Evolutionary conservation across 495 filamentous ascomycete species (phyloP), one percentile per base, ranked within the genome.

Genomic region (Aspergillus sparsus): DNA sequence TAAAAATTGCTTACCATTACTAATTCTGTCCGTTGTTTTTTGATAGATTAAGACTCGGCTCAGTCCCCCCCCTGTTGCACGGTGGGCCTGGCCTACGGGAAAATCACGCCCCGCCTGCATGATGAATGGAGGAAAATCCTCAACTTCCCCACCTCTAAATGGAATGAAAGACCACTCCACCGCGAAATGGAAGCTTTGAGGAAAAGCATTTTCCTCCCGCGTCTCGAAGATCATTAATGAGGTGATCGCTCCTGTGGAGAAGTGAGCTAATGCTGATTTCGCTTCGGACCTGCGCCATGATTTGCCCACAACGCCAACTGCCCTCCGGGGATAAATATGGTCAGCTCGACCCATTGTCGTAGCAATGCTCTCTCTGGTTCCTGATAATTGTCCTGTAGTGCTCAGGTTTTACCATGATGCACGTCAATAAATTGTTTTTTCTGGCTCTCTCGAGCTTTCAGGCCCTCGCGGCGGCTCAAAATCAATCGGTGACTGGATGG

Each of bases 401-500:
- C 49, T 11, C 33, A 44, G 50, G 42, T 37, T 36, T n/a, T 12
- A 42, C 49, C 46, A 67, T 67, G 62, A 44, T 50, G 53, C 62
- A 56, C 32, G 18, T 61, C 34, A 31, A 34, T 10, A 49, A 58
- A 12, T 58, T 63, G 53, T 27, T 62, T 62, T 15, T 54, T 61
- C 27, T 53, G 45, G n/a, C 64, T 51, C 51, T 71, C 55, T 49
- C 65, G 5, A 59, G 53, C 45, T 13, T 72, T 0, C 62, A 61
- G 7, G 15, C 57, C 5, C 54, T 67, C 7, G 44, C 60, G 10
- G 51, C 62, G 34, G 66, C 67, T 31, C 62, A 72, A 27, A 57
- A 55, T 36, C 55, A 66, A 15, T 55, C 59, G 58, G 54, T 39
- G 7, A 64, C 62, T 1, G 60, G 71, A 61, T 83, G 81, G 82